These are phyloP conservation scores for Penicillium macrosclerotiorum DNA, from an alignment of 495 filamentous ascomycete genomes.

Conservation along the genomic window DNA sequence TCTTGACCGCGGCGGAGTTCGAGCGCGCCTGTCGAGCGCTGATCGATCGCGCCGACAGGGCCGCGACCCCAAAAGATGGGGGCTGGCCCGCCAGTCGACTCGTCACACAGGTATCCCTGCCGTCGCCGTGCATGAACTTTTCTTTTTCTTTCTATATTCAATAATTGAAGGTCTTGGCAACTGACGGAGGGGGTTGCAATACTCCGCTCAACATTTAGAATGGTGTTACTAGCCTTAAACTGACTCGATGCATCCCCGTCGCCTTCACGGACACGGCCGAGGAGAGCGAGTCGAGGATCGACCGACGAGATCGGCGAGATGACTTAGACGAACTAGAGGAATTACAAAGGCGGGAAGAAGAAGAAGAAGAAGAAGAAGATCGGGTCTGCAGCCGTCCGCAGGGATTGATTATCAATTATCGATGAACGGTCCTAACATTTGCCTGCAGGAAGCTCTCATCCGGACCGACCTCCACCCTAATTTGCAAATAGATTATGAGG, in stretches of 20 bases:
- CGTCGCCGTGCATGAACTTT: not conserved
- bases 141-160: conserved; percentile 6
- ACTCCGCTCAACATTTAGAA: conserved; percentile 19
- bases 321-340: conserved; percentile 3
- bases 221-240: conserved; percentile 33
- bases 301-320: too few species aligned
- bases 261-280: too few species aligned
- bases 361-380: conserved; percentile 33
- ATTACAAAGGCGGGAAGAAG: conserved; percentile 14
- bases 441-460: conserved; percentile 42
- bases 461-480: conserved; percentile 23
- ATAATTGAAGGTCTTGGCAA: not conserved
- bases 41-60: conserved; percentile 46
- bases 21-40: conserved; percentile 58
- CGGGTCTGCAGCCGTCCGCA: conserved; percentile 26
- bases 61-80: conserved; percentile 12
- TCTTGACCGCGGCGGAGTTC: conserved; percentile 59
- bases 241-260: conserved; percentile 30
- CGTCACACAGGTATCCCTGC: conserved; percentile 32
- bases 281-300: too few species aligned
- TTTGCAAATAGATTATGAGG: conserved; percentile 54
- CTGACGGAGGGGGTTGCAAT: conserved; percentile 9
- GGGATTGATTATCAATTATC: conserved; percentile 2
- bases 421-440: conserved; percentile 18
- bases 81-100: conserved; percentile 31